Percentiles rank a stretch among this genome's conserved stretches.
phyloP scores from a whole-genome alignment of 306 rosid genomes.

The Rosa persica region DNA sequence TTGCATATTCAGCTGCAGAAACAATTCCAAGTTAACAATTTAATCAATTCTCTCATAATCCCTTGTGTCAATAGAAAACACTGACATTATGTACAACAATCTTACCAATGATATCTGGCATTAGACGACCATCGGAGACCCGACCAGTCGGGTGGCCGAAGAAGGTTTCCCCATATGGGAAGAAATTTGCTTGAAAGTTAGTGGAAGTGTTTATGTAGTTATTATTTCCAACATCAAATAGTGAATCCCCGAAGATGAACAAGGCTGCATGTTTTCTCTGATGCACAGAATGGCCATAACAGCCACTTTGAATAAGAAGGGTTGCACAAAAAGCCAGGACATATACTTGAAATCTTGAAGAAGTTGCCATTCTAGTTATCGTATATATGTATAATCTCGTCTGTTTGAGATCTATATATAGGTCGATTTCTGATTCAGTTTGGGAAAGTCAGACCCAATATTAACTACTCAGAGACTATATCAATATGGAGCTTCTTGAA shows the following conservation, averaged over 20 bases:
- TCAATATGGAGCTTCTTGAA: neutral
- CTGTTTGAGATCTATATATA: neutral
- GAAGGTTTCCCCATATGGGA: constrained; percentile 39
- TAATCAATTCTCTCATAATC: neutral
- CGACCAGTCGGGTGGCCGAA: constrained; percentile 38
- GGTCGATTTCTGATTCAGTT: neutral
- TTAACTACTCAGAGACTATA: neutral
- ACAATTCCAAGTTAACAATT: neutral
- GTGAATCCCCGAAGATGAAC: constrained; percentile 41
- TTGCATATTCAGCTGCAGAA: constrained; percentile 37
- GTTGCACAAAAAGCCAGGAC: constrained; percentile 7
- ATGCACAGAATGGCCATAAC: neutral
- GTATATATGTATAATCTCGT: neutral
- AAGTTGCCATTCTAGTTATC: neutral
- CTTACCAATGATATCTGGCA: constrained; percentile 41
- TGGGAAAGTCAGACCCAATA: neutral
- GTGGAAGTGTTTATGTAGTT: constrained; percentile 33
- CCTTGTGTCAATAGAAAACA: neutral
- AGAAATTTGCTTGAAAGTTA: constrained; percentile 4
- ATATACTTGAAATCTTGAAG: neutral
- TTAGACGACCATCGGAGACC: constrained; percentile 31
- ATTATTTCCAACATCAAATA: constrained; percentile 39
- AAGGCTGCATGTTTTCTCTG: constrained; percentile 20
- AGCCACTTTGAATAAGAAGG: neutral
- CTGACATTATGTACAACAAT: no score